phyloP scores from a whole-genome alignment of 495 filamentous ascomycete genomes.

The Pyronema omphalodes region DNA sequence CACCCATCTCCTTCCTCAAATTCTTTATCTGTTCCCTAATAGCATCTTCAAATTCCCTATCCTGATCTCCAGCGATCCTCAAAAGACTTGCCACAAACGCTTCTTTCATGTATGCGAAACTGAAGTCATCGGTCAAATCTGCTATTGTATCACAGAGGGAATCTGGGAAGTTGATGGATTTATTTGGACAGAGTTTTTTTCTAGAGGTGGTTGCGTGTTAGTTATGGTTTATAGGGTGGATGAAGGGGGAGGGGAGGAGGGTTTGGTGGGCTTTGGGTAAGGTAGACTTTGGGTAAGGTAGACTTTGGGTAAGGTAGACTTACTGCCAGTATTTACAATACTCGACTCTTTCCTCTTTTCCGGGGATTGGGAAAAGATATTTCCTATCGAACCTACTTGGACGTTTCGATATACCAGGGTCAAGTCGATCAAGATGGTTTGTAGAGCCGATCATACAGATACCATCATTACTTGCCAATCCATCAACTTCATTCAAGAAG shows the following conservation, averaged over 20 bases:
- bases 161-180: conserved; percentile 37
- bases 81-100: conserved; percentile 42
- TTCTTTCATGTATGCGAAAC: conserved; percentile 49
- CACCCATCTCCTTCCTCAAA: too few species aligned
- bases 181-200: conserved; percentile 34
- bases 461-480: conserved; percentile 46
- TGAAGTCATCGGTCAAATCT: conserved; percentile 40
- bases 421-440: conserved; percentile 40
- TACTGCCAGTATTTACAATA: conserved; percentile 42
- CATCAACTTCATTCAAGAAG: conserved; percentile 57
- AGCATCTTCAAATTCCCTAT: conserved; percentile 9
- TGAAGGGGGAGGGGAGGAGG: background rate
- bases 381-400: conserved; percentile 48
- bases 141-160: conserved; percentile 36
- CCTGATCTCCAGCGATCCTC: conserved; percentile 26
- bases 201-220: too few species aligned
- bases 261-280: too few species aligned
- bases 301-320: too few species aligned
- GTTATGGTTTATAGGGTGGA: conserved; percentile 5
- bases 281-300: too few species aligned
- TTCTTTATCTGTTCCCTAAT: too few species aligned
- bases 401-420: conserved; percentile 45
- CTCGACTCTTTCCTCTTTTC: conserved; percentile 32
- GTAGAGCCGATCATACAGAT: conserved; percentile 48
- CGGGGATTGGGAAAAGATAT: conserved; percentile 41